These are phyloP conservation scores for Trichoderma atroviride DNA, from an alignment of 2,329 filamentous ascomycete species.

Conservation along the genomic window DNA sequence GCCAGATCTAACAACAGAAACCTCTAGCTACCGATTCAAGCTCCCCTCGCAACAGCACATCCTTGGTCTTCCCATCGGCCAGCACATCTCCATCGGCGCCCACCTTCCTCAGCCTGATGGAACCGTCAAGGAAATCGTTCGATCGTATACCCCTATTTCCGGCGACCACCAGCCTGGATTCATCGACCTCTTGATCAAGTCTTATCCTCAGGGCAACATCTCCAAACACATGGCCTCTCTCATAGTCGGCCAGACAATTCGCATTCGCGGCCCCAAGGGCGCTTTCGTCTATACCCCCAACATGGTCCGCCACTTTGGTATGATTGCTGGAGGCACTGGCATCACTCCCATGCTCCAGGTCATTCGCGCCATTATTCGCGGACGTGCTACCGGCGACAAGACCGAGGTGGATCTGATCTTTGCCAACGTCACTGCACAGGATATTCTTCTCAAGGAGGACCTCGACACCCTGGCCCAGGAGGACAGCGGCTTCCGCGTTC, in stretches of 20 bases:
- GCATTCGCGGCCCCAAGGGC: constrained; percentile 91
- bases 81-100: constrained; percentile 96
- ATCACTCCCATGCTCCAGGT: constrained; percentile 99
- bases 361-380: constrained; percentile 84
- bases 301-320: constrained; percentile 94
- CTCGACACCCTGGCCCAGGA: constrained; percentile 76
- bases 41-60: constrained; percentile 78
- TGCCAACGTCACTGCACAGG: constrained; percentile 90
- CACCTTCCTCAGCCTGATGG: constrained; percentile 69
- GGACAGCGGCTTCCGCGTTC: constrained; percentile 80
- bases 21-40: constrained; percentile 80
- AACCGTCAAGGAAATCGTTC: constrained; percentile 78
- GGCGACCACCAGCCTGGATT: constrained; percentile 86
- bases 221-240: constrained; percentile 87
- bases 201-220: constrained; percentile 97
- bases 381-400: constrained; percentile 74
- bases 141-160: constrained; percentile 90
- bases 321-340: constrained; percentile 96
- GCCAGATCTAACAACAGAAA: not conserved
- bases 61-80: constrained; percentile 94
- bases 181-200: constrained; percentile 97
- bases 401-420: constrained; percentile 95
- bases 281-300: constrained; percentile 97
- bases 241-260: constrained; percentile 82
- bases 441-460: constrained; percentile 92